A percentile compares a stretch with the other conserved stretches of the same genome.
Conservation (phyloP, 192 early-diverging fungal species). For the Backusella morwellensis region DNA sequence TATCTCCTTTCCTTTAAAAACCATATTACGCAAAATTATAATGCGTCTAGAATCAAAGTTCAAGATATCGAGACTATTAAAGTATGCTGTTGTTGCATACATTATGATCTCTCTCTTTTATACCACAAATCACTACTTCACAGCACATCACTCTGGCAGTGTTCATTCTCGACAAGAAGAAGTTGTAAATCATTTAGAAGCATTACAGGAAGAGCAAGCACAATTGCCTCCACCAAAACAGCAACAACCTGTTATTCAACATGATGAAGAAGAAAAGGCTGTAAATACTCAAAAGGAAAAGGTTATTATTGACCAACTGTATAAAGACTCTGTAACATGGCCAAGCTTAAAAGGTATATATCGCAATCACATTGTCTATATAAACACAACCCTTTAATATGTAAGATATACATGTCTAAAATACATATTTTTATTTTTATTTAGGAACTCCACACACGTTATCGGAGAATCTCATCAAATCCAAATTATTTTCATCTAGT, state of each 20-base stretch:
- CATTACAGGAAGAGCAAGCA: background rate
- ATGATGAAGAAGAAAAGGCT: background rate
- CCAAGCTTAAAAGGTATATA: conserved; percentile 9
- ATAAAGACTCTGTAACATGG: background rate
- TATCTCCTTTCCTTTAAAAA: background rate
- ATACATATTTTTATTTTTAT: background rate
- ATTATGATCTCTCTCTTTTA: conserved; percentile 20
- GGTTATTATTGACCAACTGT: background rate
- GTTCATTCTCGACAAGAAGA: background rate
- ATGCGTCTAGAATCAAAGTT: conserved; percentile 17
- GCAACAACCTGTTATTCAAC: background rate
- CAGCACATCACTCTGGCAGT: conserved; percentile 21
- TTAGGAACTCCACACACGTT: background rate
- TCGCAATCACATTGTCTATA: background rate
- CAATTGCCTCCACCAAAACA: background rate
- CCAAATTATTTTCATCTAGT: conserved; percentile 49
- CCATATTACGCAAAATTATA: background rate
- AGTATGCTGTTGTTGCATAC: conserved; percentile 16
- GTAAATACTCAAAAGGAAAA: conserved; percentile 5
- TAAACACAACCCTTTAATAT: too few relatives aligned
- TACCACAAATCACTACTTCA: conserved; percentile 37
- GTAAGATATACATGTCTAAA: background rate
- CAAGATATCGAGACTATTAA: conserved; percentile 6
- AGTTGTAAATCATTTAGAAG: background rate
- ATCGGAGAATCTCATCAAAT: conserved; percentile 45